Percentiles rank a stretch among this genome's conserved stretches.
These are phyloP conservation scores for Pelargonium australe DNA, from an alignment of 441 rosid genomes.

Conservation along the genomic window DNA sequence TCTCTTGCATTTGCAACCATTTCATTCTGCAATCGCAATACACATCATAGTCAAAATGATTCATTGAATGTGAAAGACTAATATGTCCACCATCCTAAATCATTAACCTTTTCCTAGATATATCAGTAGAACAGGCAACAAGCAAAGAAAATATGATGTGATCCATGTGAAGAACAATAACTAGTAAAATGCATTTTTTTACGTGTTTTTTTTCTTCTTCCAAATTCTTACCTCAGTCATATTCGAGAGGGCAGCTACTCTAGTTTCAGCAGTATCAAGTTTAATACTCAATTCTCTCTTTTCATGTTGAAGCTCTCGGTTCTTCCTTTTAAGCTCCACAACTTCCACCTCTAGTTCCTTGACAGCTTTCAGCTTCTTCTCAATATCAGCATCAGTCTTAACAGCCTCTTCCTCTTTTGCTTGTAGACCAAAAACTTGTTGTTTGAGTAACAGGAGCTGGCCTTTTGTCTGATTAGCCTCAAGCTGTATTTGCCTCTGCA, in stretches of 20 bases:
- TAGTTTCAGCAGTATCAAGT: slow-evolving; percentile 78
- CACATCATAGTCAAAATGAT: slow-evolving; percentile 1
- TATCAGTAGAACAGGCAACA: too few relatives aligned
- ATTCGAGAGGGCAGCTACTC: slow-evolving; percentile 57
- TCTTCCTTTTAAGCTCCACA: slow-evolving; percentile 84
- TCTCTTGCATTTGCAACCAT: slow-evolving; percentile 70
- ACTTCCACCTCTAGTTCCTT: slow-evolving; percentile 75
- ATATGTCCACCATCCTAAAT: too few relatives aligned
- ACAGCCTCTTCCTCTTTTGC: slow-evolving; percentile 76
- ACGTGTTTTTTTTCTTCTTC: neutral
- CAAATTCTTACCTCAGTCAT: slow-evolving; percentile 75
- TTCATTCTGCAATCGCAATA: slow-evolving; percentile 49
- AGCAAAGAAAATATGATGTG: too few relatives aligned
- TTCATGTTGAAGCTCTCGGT: slow-evolving; percentile 88
- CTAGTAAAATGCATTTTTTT: neutral
- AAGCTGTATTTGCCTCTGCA: slow-evolving; percentile 87
- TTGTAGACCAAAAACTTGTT: slow-evolving; percentile 77
- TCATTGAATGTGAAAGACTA: neutral
- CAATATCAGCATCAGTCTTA: slow-evolving; percentile 60
- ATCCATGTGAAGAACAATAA: too few relatives aligned
- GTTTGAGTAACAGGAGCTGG: slow-evolving; percentile 80
- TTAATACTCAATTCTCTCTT: slow-evolving; percentile 74
- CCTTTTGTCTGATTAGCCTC: slow-evolving; percentile 91
- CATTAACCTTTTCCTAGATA: too few relatives aligned
- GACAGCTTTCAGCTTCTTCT: slow-evolving; percentile 62